These are phyloP conservation scores for Scytalidium sp. DNA, from an alignment of 2,329 filamentous ascomycete genomes.

Conservation along the genomic window DNA sequence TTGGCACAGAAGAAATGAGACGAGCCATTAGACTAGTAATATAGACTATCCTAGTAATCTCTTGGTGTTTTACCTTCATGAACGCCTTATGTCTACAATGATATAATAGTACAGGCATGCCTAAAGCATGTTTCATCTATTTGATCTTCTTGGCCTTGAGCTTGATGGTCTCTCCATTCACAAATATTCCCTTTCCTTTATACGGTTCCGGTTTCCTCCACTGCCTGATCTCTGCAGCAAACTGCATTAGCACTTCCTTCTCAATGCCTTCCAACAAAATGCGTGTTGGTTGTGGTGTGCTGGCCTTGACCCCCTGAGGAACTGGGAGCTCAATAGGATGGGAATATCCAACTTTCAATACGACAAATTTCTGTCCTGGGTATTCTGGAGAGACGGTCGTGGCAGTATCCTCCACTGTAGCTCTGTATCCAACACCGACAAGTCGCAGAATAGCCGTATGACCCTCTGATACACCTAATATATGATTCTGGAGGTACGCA, in stretches of 20 bases:
- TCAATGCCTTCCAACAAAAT: slow-evolving; percentile 87
- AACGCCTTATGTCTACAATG: slow-evolving; percentile 13
- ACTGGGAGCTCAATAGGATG: slow-evolving; percentile 91
- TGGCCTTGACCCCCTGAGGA: slow-evolving; percentile 79
- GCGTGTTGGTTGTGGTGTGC: slow-evolving; percentile 84
- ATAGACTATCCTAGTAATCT: slow-evolving; percentile 14
- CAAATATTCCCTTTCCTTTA: slow-evolving; percentile 98
- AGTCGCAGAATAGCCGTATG: slow-evolving; percentile 91
- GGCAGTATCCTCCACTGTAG: slow-evolving; percentile 75
- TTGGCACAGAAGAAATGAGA: slow-evolving; percentile 43
- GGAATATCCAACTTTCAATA: slow-evolving; percentile 92
- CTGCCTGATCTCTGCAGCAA: slow-evolving; percentile 81
- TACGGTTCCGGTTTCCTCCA: slow-evolving; percentile 96
- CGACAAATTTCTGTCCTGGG: slow-evolving; percentile 83
- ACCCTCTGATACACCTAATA: slow-evolving; percentile 92
- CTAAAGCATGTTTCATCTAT: slow-evolving; percentile 41
- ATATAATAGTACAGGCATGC: slow-evolving; percentile 18
- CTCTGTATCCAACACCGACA: slow-evolving; percentile 93
- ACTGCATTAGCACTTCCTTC: slow-evolving; percentile 83
- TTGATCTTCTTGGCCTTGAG: slow-evolving; percentile 98
- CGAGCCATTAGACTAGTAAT: neutral
- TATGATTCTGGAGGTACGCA: slow-evolving; percentile 84
- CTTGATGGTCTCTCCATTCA: slow-evolving; percentile 96
- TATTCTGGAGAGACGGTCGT: slow-evolving; percentile 65
- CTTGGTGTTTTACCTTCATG: neutral